Base-by-base conservation (phyloP, 208 protist species). In the Acanthamoeba royreba region DNA sequence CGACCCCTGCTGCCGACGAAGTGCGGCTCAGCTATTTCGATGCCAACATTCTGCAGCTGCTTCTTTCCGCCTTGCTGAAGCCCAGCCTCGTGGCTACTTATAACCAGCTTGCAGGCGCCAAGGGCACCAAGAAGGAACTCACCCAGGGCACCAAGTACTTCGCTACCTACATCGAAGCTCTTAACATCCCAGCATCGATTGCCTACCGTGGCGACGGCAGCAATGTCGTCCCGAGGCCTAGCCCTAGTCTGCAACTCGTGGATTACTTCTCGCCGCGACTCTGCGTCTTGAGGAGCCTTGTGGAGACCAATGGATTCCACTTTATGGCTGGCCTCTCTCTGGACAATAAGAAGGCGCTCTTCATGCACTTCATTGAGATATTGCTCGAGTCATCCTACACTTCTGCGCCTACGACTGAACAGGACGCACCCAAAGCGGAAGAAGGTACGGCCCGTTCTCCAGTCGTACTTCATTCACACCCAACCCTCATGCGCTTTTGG, bases 351-450 rank as follows among this genome's bases (percentile, higher is more conserved):
- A 87, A 58, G 46, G 43, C 35, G 13, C 49, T 87, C n/a, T 87
- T 87, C 79, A 87, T 58, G 79, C 43, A 35, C n/a, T 87, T 87
- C 79, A 87, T 87, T 33, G 79, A 87, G 46, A 87, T 87, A 15
- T 35, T 87, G 4, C 47, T 87, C 46, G 77, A 87, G 47, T 87
- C 77, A 2, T 87, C 43, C 42, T 58, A 87, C 47, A 19, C 31
- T 3, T 38, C 63, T 17, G 77, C 19, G 9, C 15, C 33, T 4
- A n/a, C 47, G 31, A 87, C 9, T 19, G 47, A 17, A 28, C n/a
- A 85, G 19, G 72, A 38, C 2, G 74, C 74, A 19, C n/a, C 38
- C 25, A 9, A 69, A 33, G 15, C 58, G 28, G 58, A 69, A 5
- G 58, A 69, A 35, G 58, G 58, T 35, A 69, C 8, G 58, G 19